Evolutionary conservation across 352 stramenopile genomes (phyloP).

Genomic region (Globisporangium solare): DNA sequence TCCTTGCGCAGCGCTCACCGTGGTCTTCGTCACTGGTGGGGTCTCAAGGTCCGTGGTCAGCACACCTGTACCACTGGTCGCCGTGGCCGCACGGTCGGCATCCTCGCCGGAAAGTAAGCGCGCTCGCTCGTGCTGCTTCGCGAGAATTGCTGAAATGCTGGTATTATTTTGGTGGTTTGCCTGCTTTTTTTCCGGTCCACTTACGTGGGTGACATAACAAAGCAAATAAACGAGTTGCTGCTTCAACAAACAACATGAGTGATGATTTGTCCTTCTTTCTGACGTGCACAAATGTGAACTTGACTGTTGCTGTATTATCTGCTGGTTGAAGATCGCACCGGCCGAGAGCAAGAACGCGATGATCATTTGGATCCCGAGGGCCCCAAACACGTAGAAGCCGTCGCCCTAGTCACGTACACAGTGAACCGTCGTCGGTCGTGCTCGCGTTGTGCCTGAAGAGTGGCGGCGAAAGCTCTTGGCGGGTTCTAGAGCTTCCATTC

Average conservation of each 20-base stretch:
- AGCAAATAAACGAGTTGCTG: conserved; percentile 20
- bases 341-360: conserved; percentile 14
- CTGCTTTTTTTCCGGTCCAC: conserved; percentile 12
- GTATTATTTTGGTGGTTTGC: conserved; percentile 42
- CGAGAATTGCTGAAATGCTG: conserved; percentile 59
- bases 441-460: conserved; percentile 4
- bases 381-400: conserved; percentile 14
- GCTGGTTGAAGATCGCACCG: conserved; percentile 9
- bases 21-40: conserved; percentile 99
- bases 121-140: conserved; percentile 31
- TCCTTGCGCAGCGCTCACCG: conserved; percentile 81
- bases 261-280: background rate
- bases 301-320: too few species aligned
- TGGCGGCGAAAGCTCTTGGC: conserved; percentile 1
- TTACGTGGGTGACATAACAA: conserved; percentile 13
- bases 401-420: background rate
- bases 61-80: conserved; percentile 99
- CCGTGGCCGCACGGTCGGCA: conserved; percentile 80
- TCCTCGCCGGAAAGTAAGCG: conserved; percentile 48
- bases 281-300: background rate
- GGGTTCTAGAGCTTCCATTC: background rate
- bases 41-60: conserved; percentile 98
- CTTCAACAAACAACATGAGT: conserved; percentile 11
- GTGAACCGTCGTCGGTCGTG: background rate
- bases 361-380: conserved; percentile 10